Evolutionary conservation across 805 yeast genomes (phyloP), one percentile per base, ranked within the genome.

Genomic region (Metschnikowia shivogae): DNA sequence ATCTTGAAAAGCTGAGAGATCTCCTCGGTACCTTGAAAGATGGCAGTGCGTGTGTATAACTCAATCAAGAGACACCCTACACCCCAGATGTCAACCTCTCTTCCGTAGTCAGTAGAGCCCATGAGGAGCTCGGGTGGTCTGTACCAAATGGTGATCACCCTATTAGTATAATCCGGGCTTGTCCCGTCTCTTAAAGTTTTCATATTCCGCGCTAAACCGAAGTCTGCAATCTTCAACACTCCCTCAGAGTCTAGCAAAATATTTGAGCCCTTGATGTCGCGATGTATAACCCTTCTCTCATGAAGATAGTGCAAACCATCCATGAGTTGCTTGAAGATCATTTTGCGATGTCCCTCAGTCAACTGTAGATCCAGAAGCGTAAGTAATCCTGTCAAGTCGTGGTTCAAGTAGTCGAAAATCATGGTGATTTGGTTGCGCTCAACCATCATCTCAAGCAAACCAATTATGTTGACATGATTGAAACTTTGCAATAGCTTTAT

Each of bases 141-240:
- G 63, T 93, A 92, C 99, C 99, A 93, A 32, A 93, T 70, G 0
- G 99, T 93, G 43, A 93, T 93, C 34, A 93, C 98, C 45, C 99
- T 70, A 62, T 93, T 93, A 1, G 99, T 92, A 64, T 92, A 92
- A 56, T 89, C 93, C 3, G 87, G 86, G 17, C 77, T 71, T 39
- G 77, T 78, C 7, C 74, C 72, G 3, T 67, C 61, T 49, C 68
- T 69, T 30, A 77, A 66, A 20, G 75, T 71, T 57, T 81, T 82
- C 87, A 86, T 83, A 43, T 78, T 80, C 55, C 93, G 70, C 0
- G 95, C 95, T 44, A 86, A 69, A 1, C 95, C 95, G 65, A 86
- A 86, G 67, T 86, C 95, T 0, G 93, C 87, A 43, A 86, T 82
- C 60, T 82, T 83, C 43, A 86, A 62, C 19, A 71, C 64, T 1